Base-by-base conservation (phyloP, 2,329 filamentous ascomycete species). In the Camillea tinctor region DNA sequence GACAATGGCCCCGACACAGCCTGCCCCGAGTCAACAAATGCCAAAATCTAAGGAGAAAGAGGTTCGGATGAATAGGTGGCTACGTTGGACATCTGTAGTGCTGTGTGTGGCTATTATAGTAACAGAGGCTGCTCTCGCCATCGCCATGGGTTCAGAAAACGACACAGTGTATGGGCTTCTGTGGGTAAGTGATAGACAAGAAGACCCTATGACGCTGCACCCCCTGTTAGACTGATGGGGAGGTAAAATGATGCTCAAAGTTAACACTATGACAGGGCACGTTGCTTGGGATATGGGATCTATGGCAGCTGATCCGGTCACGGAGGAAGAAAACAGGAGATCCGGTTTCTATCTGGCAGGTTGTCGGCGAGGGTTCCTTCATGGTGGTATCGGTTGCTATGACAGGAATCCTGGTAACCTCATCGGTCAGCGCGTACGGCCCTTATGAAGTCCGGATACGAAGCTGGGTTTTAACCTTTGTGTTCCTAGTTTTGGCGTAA, bases 241-340 rank as follows among this genome's bases (percentile, higher is more conserved):
- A 36, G 13, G 7, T 44, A n/a, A 3, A 17, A 3, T 40, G 30
- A 24, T 13, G 36, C 19, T 49, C 48, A 21, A 44, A 4, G 48
- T 55, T 64, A 49, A 64, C 50, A n/a, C 9, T 1, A 50, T 54
- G 36, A 48, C 48, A 64, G 62, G 58, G 52, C 50, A 22, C 55
- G 8, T 44, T 63, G 20, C 56, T 64, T n/a, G 57, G 54, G 50
- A 13, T 60, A 13, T 64, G 62, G 62, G 56, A 64, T 20, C 53
- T 54, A 30, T 62, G 56, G 44, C 58, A 60, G n/a, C 62, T 64
- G 19, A 53, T 63, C 52, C 57, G 58, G 19, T 24, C 60, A 7
- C 50, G 60, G 22, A 56, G 57, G 40, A 60, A 59, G 30, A 56
- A 56, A 7, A 52, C 56, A 26, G 50, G 44, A 22, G 60, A 63